Evolutionary conservation across 352 stramenopile genomes (phyloP).

Genomic region (Blastocystis sp.): DNA sequence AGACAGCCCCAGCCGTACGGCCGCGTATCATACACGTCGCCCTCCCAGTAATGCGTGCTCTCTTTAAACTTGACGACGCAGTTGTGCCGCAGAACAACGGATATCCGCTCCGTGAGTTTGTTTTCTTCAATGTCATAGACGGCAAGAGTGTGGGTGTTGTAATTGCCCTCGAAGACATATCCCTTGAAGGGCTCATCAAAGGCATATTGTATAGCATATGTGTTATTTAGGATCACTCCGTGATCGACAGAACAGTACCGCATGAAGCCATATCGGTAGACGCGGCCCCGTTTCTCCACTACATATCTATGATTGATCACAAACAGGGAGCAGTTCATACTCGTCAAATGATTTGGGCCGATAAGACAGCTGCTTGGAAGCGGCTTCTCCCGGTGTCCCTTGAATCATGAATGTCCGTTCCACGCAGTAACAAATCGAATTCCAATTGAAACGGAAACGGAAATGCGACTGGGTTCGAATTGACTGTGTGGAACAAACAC

Average conservation of each 20-base stretch:
- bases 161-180: background rate
- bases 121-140: background rate
- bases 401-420: background rate
- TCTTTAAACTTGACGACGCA: background rate
- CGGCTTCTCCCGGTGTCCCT: background rate
- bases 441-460: too few species aligned
- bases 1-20: conserved; percentile 48
- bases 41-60: conserved; percentile 17
- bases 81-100: background rate
- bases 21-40: background rate
- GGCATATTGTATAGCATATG: background rate
- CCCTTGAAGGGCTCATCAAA: background rate
- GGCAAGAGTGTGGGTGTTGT: background rate
- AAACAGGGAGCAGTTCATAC: background rate
- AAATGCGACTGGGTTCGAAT: too few species aligned
- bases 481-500: too few species aligned
- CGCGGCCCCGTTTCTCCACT: background rate
- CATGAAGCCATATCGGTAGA: background rate
- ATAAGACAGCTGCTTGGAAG: background rate
- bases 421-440: background rate
- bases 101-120: background rate
- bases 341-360: background rate
- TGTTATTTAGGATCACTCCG: background rate
- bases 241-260: background rate
- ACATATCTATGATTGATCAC: background rate